These are phyloP conservation scores for Niebla homalea DNA, from an alignment of 495 filamentous ascomycete species.

Conservation along the genomic window DNA sequence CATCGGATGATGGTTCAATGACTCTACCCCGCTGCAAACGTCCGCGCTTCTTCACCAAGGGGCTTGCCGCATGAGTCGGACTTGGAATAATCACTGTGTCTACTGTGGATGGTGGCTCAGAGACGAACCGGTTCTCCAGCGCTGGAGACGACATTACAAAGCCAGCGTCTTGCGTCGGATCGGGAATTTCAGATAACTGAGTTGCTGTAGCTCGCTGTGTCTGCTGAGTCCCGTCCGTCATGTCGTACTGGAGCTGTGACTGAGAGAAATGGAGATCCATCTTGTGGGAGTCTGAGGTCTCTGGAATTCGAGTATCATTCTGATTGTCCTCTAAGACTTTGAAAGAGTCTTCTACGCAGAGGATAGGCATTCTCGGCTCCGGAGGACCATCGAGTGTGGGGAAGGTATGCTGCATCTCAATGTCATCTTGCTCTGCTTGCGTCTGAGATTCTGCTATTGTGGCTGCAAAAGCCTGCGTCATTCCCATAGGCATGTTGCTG, in stretches of 20 bases:
- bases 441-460: slow-evolving; percentile 59
- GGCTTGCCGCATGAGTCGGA: slow-evolving; percentile 37
- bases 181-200: slow-evolving; percentile 48
- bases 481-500: slow-evolving; percentile 42
- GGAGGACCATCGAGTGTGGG: slow-evolving; percentile 38
- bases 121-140: slow-evolving; percentile 43
- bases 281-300: slow-evolving; percentile 18
- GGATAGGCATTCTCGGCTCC: slow-evolving; percentile 36
- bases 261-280: slow-evolving; percentile 39
- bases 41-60: slow-evolving; percentile 43
- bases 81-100: slow-evolving; percentile 50
- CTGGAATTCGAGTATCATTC: slow-evolving; percentile 2
- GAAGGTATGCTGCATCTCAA: slow-evolving; percentile 30
- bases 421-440: slow-evolving; percentile 10
- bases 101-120: slow-evolving; percentile 51
- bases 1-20: slow-evolving; percentile 19
- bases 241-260: slow-evolving; percentile 37
- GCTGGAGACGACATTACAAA: slow-evolving; percentile 51
- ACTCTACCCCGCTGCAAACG: slow-evolving; percentile 41
- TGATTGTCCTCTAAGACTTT: slow-evolving; percentile 57
- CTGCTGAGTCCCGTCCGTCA: slow-evolving; percentile 24
- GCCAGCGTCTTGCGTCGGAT: slow-evolving; percentile 78
- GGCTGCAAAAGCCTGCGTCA: slow-evolving; percentile 80
- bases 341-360: slow-evolving; percentile 35
- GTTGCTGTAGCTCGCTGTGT: slow-evolving; percentile 32